phyloP scores from a whole-genome alignment of 2,329 filamentous ascomycete species.

The Claviceps pazoutovae region DNA sequence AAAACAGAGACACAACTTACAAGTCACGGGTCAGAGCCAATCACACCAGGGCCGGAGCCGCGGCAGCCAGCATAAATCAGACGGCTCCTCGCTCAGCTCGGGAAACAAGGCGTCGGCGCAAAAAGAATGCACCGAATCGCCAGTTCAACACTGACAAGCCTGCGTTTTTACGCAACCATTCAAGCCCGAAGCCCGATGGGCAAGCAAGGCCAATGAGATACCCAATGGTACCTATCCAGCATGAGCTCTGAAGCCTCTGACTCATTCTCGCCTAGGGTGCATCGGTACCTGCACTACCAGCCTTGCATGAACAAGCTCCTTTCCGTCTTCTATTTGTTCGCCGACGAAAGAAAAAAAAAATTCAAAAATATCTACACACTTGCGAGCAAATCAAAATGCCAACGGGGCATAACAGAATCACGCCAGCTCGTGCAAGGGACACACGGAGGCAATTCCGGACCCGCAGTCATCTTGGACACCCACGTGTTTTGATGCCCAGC shows the following conservation, averaged over 20 bases:
- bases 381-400: no score
- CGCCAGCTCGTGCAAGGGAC: no score
- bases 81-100: no score
- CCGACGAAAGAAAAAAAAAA: conserved; percentile 1
- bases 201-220: background rate
- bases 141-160: background rate
- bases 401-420: no score
- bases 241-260: background rate
- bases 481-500: conserved; percentile 3
- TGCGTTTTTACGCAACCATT: background rate
- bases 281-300: conserved; percentile 4
- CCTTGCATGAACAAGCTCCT: conserved; percentile 3
- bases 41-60: no score
- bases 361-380: background rate
- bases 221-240: background rate
- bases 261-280: background rate
- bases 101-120: no score
- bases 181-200: conserved; percentile 6
- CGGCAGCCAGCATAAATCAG: no score
- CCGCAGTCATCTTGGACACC: background rate
- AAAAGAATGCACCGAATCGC: background rate
- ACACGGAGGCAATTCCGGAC: background rate
- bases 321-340: background rate
- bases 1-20: no score
- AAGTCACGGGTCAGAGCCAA: no score